Evolutionary conservation across 1,139 yeast species (phyloP).

Genomic region (Yamadazyma aaseri): DNA sequence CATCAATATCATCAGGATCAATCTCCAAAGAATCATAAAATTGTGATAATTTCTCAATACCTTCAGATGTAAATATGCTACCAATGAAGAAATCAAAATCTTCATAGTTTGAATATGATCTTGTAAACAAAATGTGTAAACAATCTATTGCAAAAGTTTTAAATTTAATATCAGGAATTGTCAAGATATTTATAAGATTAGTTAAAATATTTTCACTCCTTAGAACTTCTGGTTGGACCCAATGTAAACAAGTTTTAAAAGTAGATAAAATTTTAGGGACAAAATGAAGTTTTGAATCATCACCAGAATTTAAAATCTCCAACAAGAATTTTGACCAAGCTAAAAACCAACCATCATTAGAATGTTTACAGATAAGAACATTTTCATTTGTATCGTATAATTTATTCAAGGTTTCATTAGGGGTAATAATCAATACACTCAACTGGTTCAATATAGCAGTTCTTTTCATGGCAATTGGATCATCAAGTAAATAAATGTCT

Average conservation of each 20-base stretch:
- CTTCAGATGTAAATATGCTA: constrained; percentile 69
- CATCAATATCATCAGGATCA: constrained; percentile 79
- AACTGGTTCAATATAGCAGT: constrained; percentile 76
- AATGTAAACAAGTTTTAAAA: constrained; percentile 83
- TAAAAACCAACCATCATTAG: constrained; percentile 81
- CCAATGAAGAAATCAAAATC: constrained; percentile 84
- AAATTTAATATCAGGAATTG: constrained; percentile 60
- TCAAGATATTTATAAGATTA: constrained; percentile 60
- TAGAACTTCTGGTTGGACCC: constrained; percentile 82
- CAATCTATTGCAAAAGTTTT: constrained; percentile 89
- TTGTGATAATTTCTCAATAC: constrained; percentile 62
- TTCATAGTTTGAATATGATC: constrained; percentile 65
- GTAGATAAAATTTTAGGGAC: constrained; percentile 75
- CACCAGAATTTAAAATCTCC: constrained; percentile 45
- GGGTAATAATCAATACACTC: constrained; percentile 79
- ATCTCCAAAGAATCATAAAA: constrained; percentile 64
- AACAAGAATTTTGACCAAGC: constrained; percentile 70
- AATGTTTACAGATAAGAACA: constrained; percentile 59
- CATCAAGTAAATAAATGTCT: constrained; percentile 90
- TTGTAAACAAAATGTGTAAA: constrained; percentile 81
- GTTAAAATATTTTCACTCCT: constrained; percentile 65
- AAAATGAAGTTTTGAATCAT: constrained; percentile 43
- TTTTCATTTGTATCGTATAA: constrained; percentile 73
- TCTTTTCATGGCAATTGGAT: constrained; percentile 82
- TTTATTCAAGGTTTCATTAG: constrained; percentile 59